These are phyloP conservation scores for Dinochytrium kinnereticum DNA, from an alignment of 371 early-diverging fungal genomes.

Conservation along the genomic window DNA sequence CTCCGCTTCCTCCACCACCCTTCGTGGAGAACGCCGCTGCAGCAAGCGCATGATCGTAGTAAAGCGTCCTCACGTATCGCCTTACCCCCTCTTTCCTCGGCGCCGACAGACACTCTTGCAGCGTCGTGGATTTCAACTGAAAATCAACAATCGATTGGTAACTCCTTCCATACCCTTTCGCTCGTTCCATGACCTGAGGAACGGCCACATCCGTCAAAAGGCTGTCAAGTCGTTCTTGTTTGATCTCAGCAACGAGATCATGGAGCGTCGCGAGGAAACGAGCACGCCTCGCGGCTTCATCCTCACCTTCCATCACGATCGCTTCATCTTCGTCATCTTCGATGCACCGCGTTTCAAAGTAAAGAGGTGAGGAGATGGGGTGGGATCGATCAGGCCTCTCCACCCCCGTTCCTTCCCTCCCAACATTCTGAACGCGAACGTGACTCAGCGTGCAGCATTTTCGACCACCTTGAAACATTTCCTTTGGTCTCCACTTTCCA, in stretches of 20 bases:
- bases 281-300: neutral
- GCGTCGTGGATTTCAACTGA: neutral
- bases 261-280: neutral
- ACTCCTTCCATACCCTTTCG: constrained; percentile 11
- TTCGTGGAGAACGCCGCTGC: neutral
- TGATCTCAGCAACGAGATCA: neutral
- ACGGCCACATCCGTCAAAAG: constrained; percentile 14
- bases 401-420: constrained; percentile 11
- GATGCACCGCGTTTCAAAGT: constrained; percentile 9
- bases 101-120: neutral
- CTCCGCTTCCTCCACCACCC: neutral
- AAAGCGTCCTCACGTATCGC: constrained; percentile 17
- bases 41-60: constrained; percentile 3
- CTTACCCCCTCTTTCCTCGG: neutral
- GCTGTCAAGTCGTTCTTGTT: constrained; percentile 12
- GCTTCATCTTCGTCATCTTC: neutral
- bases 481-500: constrained; percentile 41
- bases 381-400: neutral
- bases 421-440: constrained; percentile 23
- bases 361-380: neutral
- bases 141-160: constrained; percentile 8
- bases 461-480: constrained; percentile 28
- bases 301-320: neutral
- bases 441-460: constrained; percentile 25
- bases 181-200: constrained; percentile 15